These are phyloP conservation scores for Trametes pubescens DNA, from an alignment of 1,284 basidiomycete species.

Conservation along the genomic window DNA sequence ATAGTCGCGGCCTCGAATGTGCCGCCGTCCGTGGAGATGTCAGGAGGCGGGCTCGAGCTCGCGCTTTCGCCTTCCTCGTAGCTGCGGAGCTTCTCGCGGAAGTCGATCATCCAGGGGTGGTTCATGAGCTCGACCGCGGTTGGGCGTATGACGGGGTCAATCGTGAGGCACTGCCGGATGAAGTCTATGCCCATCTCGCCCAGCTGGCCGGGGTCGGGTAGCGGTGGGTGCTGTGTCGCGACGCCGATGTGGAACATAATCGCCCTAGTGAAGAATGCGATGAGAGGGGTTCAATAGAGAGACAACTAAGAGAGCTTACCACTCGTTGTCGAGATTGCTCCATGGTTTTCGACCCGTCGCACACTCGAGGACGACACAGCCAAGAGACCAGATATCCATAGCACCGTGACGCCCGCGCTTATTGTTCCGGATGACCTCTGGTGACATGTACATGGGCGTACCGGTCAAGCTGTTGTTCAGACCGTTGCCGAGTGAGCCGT, in stretches of 20 bases:
- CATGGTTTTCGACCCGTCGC: conserved; percentile 97
- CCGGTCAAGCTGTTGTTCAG: conserved; percentile 92
- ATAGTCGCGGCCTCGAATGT: conserved; percentile 59
- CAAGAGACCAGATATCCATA: conserved; percentile 98
- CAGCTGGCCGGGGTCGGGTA: conserved; percentile 92
- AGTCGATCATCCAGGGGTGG: conserved; percentile 91
- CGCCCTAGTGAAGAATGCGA: conserved; percentile 63
- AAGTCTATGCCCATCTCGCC: conserved; percentile 93
- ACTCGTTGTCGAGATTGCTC: conserved; percentile 99
- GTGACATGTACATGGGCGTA: conserved; percentile 99
- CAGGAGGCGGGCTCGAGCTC: conserved; percentile 55
- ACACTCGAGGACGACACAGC: conserved; percentile 96
- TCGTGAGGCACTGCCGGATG: conserved; percentile 90
- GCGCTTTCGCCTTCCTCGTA: conserved; percentile 71
- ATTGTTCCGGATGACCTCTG: conserved; percentile 97
- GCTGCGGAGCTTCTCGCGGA: conserved; percentile 71
- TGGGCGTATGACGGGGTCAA: conserved; percentile 88
- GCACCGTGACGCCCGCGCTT: conserved; percentile 90
- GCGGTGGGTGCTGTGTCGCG: conserved; percentile 94
- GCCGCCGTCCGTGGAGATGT: conserved; percentile 55
- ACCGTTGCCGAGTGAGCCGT: conserved; percentile 49
- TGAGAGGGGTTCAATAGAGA: neutral
- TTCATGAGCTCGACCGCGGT: conserved; percentile 87
- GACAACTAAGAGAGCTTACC: conserved; percentile 60
- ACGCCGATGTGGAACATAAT: conserved; percentile 99